These are phyloP conservation scores for Pestalotiopsis sp. DNA, from an alignment of 2,329 filamentous ascomycete genomes.

Conservation along the genomic window DNA sequence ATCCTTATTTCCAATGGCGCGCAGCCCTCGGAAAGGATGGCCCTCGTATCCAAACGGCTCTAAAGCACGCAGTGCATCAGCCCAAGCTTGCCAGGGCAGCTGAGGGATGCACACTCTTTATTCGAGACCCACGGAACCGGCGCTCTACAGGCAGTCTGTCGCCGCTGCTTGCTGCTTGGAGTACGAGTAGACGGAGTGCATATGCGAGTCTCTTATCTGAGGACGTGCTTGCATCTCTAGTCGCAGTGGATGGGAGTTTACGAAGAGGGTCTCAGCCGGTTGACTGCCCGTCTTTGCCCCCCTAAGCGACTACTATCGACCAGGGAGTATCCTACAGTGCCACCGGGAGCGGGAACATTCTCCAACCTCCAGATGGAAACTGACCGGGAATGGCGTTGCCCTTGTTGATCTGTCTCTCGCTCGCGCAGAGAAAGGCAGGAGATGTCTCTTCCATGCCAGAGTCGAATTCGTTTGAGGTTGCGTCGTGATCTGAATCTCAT, in stretches of 20 bases:
- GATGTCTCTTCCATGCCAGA: not conserved
- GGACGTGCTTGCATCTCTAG: not conserved
- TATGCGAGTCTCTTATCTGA: constrained; percentile 7
- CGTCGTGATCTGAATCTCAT: not conserved
- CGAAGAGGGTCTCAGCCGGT: not conserved
- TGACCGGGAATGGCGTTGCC: not conserved
- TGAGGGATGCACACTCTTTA: constrained; percentile 1
- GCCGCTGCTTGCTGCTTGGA: not conserved
- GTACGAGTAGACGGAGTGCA: not conserved
- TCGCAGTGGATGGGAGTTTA: not conserved
- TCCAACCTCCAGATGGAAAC: not conserved
- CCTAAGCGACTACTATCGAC: not conserved
- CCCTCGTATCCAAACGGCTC: constrained; percentile 9
- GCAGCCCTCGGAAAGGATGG: not conserved
- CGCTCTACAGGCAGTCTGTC: not conserved
- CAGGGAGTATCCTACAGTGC: not conserved
- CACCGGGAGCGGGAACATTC: not conserved
- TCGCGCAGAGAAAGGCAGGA: not conserved
- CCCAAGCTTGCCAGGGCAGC: not conserved
- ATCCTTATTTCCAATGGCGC: not conserved
- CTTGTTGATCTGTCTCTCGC: not conserved
- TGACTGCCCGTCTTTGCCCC: not conserved
- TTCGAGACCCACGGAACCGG: not conserved
- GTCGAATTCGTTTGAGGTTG: not conserved
- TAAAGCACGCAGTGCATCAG: constrained; percentile 8